Percentiles rank a stretch among this genome's conserved stretches.
phyloP scores from a whole-genome alignment of 257 asterid species.

The Ligustrum vulgare region DNA sequence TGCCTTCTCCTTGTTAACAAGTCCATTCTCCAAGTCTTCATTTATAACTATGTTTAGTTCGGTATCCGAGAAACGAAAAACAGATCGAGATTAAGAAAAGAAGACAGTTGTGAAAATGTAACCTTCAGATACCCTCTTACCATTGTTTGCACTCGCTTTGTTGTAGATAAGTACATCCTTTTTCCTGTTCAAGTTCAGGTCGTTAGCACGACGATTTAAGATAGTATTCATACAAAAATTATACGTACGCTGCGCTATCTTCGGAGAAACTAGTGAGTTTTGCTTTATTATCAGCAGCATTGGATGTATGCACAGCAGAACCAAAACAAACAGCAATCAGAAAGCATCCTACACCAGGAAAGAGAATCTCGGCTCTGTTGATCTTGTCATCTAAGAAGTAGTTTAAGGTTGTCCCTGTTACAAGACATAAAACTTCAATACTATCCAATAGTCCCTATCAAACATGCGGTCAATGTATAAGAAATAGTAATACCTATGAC shows the following conservation, averaged over 20 bases:
- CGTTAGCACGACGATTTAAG: no score
- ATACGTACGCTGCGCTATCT: slow-evolving; percentile 28
- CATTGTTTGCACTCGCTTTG: slow-evolving; percentile 26
- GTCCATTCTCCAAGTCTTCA: slow-evolving; percentile 55
- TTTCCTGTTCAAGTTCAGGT: slow-evolving; percentile 33
- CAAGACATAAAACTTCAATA: slow-evolving; percentile 7
- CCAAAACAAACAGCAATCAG: slow-evolving; percentile 89
- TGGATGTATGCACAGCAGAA: slow-evolving; percentile 79
- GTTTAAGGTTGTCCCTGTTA: slow-evolving; percentile 81
- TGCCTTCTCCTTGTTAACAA: slow-evolving; percentile 44
- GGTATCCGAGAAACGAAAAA: not conserved
- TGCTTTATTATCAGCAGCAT: slow-evolving; percentile 66
- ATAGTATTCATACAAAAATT: no score
- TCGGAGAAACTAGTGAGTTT: slow-evolving; percentile 50
- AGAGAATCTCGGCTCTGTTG: slow-evolving; percentile 90
- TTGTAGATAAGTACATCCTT: slow-evolving; percentile 30
- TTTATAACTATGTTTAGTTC: not conserved
- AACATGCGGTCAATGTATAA: not conserved
- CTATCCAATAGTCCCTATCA: not conserved
- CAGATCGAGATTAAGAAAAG: not conserved
- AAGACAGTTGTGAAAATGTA: not conserved
- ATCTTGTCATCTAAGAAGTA: slow-evolving; percentile 84
- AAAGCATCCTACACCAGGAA: slow-evolving; percentile 91
- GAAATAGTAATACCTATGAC: slow-evolving; percentile 63
- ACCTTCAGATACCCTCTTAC: slow-evolving; percentile 17